Evolutionary conservation across 2,329 filamentous ascomycete species (phyloP).

Genomic region (Sclerotinia minor): DNA sequence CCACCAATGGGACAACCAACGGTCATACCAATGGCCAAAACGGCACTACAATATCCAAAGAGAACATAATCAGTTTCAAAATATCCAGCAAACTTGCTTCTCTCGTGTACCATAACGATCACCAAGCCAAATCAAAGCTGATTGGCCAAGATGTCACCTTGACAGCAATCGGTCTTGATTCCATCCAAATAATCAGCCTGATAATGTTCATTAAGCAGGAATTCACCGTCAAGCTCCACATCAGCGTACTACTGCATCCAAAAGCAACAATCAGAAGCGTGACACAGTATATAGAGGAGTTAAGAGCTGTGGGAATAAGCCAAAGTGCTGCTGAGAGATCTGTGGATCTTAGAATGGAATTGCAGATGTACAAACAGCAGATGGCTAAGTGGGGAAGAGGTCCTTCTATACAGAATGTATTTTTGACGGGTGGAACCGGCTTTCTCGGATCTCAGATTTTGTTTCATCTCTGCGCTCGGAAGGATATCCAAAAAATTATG

Average conservation of each 20-base stretch:
- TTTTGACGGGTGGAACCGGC: slow-evolving; percentile 47
- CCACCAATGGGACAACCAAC: background rate
- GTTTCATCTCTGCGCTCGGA: slow-evolving; percentile 27
- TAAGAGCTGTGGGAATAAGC: background rate
- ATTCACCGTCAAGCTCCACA: slow-evolving; percentile 18
- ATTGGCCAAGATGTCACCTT: slow-evolving; percentile 8
- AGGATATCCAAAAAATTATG: slow-evolving; percentile 29
- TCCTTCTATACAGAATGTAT: slow-evolving; percentile 23
- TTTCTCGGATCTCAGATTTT: slow-evolving; percentile 47
- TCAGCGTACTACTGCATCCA: slow-evolving; percentile 15
- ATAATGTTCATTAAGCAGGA: slow-evolving; percentile 24
- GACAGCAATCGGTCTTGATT: slow-evolving; percentile 22
- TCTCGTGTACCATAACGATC: background rate
- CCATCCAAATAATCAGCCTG: slow-evolving; percentile 22
- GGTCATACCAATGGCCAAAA: background rate
- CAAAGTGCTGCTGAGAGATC: background rate
- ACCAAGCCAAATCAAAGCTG: background rate
- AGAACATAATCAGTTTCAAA: slow-evolving; percentile 12
- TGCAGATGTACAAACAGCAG: slow-evolving; percentile 21
- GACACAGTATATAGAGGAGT: slow-evolving; percentile 2
- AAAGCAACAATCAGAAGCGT: slow-evolving; percentile 22
- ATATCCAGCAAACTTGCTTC: slow-evolving; percentile 18
- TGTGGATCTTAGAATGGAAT: slow-evolving; percentile 20
- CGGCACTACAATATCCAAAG: background rate
- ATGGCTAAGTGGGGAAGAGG: slow-evolving; percentile 9